These are phyloP conservation scores for Anacardium occidentale DNA, from an alignment of 345 rosid genomes.

Conservation along the genomic window DNA sequence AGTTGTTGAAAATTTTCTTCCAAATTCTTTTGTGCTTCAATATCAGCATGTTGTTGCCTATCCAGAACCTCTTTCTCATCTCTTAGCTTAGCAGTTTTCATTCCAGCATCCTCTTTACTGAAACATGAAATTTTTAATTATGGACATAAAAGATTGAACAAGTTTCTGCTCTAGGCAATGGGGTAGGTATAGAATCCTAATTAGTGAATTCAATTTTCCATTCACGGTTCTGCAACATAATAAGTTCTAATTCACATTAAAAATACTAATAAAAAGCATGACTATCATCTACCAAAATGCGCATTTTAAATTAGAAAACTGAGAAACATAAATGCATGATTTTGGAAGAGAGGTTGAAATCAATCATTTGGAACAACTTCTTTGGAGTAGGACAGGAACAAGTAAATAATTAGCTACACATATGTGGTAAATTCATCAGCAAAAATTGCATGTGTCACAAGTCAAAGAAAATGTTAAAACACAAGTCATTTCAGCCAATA, in stretches of 20 bases:
- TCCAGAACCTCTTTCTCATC: conserved; percentile 95
- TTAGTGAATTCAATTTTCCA: neutral
- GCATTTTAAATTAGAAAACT: neutral
- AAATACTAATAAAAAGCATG: neutral
- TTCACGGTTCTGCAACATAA: neutral
- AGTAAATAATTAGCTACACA: no score
- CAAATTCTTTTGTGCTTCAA: conserved; percentile 83
- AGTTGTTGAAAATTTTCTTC: conserved; percentile 94
- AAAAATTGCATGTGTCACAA: no score
- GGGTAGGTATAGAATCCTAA: neutral
- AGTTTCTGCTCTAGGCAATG: neutral
- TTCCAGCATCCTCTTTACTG: conserved; percentile 96
- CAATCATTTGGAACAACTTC: no score
- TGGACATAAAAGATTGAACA: neutral
- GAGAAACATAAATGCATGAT: neutral
- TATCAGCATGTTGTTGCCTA: conserved; percentile 87
- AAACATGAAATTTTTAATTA: conserved; percentile 25
- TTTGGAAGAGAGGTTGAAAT: neutral
- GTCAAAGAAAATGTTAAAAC: no score
- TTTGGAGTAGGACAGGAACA: no score
- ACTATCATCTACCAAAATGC: neutral
- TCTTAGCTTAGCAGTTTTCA: conserved; percentile 80
- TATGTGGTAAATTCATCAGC: no score
- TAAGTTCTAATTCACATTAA: neutral
- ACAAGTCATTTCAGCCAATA: no score